Conservation (phyloP, 1,284 basidiomycete species). For the Rhodotorula sp. region DNA sequence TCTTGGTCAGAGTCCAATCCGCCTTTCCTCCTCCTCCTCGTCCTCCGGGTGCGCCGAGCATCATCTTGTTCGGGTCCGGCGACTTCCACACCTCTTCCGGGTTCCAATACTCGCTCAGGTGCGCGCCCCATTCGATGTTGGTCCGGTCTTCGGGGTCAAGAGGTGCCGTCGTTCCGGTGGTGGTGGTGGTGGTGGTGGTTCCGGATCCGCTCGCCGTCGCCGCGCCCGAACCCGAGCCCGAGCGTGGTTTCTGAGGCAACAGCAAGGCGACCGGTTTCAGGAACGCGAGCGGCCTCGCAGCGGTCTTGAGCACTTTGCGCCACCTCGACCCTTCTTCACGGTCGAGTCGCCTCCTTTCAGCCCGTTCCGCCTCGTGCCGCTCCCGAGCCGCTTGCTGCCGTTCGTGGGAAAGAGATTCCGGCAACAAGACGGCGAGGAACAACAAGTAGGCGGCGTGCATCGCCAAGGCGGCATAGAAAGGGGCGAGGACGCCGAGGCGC, state of each 20-base stretch:
- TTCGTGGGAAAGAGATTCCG: constrained; percentile 29
- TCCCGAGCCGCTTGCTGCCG: constrained; percentile 17
- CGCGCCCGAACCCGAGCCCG: too few species aligned
- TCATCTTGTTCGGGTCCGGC: neutral
- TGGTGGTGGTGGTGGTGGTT: too few species aligned
- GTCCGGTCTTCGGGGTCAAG: constrained; percentile 10
- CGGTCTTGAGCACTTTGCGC: neutral
- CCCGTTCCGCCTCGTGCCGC: constrained; percentile 17
- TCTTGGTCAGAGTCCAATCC: constrained; percentile 35
- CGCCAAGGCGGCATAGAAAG: constrained; percentile 36
- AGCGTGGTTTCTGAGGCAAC: constrained; percentile 7
- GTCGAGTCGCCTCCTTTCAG: neutral
- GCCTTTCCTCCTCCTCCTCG: neutral
- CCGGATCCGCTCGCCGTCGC: too few species aligned
- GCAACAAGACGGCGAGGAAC: constrained; percentile 18
- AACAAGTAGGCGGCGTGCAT: constrained; percentile 22
- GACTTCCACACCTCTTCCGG: constrained; percentile 18
- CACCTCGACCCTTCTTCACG: neutral
- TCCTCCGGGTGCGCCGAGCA: neutral
- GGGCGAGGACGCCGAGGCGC: constrained; percentile 20
- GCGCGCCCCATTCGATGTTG: constrained; percentile 28
- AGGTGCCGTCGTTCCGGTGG: neutral
- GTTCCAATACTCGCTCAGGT: constrained; percentile 17
- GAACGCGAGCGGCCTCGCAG: constrained; percentile 18
- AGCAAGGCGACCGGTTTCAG: constrained; percentile 29